A percentile compares a stretch with the other conserved stretches of the same genome.
Conservation (phyloP, 2,329 filamentous ascomycete species). For the Trichoderma atrobrunneum region DNA sequence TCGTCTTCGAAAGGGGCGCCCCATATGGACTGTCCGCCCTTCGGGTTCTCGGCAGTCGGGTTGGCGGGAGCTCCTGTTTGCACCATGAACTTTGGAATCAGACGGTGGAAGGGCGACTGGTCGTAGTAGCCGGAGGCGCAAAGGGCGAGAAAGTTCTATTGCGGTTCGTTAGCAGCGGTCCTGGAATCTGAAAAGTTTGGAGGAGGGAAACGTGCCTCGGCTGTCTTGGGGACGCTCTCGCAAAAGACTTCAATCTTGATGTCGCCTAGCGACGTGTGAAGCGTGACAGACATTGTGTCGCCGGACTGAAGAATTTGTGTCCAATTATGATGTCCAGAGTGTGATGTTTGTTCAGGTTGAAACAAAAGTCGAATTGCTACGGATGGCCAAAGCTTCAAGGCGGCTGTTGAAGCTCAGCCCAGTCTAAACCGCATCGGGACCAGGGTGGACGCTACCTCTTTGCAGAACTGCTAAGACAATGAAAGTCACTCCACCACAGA, state of each 20-base stretch:
- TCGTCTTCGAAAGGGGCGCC: constrained; percentile 74
- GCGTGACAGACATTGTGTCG: constrained; percentile 60
- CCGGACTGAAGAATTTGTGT: background rate
- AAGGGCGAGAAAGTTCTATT: constrained; percentile 80
- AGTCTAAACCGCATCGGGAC: constrained; percentile 8
- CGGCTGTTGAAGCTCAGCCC: background rate
- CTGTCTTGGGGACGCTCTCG: constrained; percentile 88
- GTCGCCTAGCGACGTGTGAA: constrained; percentile 86
- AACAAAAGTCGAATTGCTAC: background rate
- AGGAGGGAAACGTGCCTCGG: constrained; percentile 57
- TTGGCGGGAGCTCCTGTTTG: constrained; percentile 67
- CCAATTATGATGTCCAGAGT: background rate
- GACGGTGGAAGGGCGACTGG: constrained; percentile 71
- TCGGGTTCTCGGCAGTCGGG: constrained; percentile 57
- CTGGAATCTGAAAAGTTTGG: background rate
- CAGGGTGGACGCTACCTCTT: background rate
- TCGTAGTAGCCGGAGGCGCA: constrained; percentile 78
- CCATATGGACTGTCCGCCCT: constrained; percentile 72
- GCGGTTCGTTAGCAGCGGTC: background rate
- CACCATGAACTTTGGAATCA: constrained; percentile 78
- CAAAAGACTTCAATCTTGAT: constrained; percentile 97
- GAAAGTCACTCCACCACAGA: background rate
- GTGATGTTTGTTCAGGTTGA: background rate
- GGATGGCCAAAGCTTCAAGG: background rate
- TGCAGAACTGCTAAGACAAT: background rate